Conservation (phyloP, 768 basidiomycete species). For the Russula ochroleuca region DNA sequence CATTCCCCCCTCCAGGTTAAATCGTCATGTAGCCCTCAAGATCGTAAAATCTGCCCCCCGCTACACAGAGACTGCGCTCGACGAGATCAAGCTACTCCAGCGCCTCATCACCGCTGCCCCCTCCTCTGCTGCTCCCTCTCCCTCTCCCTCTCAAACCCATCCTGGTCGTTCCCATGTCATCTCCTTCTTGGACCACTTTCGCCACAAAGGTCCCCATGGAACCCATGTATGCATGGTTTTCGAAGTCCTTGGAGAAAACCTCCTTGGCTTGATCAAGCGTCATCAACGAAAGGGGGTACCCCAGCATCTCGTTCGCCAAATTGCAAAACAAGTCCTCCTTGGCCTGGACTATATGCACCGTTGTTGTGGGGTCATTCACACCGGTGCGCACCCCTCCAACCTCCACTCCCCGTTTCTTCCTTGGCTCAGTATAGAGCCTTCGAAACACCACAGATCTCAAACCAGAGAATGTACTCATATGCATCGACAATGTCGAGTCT, state of each 20-base stretch:
- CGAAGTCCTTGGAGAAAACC: conserved; percentile 95
- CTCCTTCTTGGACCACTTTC: conserved; percentile 95
- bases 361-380: conserved; percentile 96
- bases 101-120: conserved; percentile 83
- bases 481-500: conserved; percentile 92
- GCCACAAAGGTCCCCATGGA: conserved; percentile 94
- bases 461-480: conserved; percentile 96
- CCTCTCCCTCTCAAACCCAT: conserved; percentile 65
- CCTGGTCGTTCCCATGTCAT: conserved; percentile 93
- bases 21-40: conserved; percentile 97
- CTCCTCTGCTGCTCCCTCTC: conserved; percentile 47
- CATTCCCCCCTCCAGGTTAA: conserved; percentile 52
- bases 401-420: conserved; percentile 5
- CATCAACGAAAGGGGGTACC: conserved; percentile 99
- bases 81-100: conserved; percentile 97
- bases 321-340: conserved; percentile 92
- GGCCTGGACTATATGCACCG: conserved; percentile 98
- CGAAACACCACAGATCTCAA: conserved; percentile 66
- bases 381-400: conserved; percentile 45
- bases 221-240: conserved; percentile 99
- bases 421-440: conserved; percentile 17
- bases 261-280: conserved; percentile 93
- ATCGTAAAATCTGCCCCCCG: conserved; percentile 96
- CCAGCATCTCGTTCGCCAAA: conserved; percentile 87
- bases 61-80: conserved; percentile 96